Evolutionary conservation across 2,329 filamentous ascomycete genomes (phyloP).

Genomic region (Arachnomyces sp.): DNA sequence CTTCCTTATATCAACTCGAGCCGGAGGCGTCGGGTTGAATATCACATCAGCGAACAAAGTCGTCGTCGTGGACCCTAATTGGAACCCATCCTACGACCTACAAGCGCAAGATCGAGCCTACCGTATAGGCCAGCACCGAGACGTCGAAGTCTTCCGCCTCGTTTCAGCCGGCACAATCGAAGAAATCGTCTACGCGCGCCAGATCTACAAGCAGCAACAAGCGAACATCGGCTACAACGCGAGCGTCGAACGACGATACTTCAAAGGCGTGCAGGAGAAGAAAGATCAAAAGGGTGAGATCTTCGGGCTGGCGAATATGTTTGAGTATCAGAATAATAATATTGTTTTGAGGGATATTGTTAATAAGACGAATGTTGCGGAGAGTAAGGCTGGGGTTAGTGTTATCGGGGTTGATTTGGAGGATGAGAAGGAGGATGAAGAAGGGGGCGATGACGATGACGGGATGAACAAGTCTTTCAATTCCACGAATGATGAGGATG

Average conservation of each 20-base stretch:
- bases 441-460: conserved; percentile 26
- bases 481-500: conserved; percentile 39
- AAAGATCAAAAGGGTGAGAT: conserved; percentile 81
- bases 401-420: conserved; percentile 70
- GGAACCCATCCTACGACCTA: conserved; percentile 91
- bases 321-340: conserved; percentile 70
- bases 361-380: conserved; percentile 95
- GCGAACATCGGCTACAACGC: conserved; percentile 96
- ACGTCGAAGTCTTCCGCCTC: conserved; percentile 91
- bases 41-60: conserved; percentile 98
- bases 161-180: conserved; percentile 89
- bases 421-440: conserved; percentile 48
- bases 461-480: conserved; percentile 14
- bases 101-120: conserved; percentile 96
- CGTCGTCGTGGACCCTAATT: conserved; percentile 92
- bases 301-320: conserved; percentile 81
- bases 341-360: conserved; percentile 88
- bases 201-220: conserved; percentile 98
- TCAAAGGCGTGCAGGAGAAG: conserved; percentile 84
- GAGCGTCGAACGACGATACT: conserved; percentile 85
- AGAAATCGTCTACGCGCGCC: conserved; percentile 91
- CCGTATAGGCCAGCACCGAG: conserved; percentile 81
- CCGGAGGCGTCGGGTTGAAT: conserved; percentile 87
- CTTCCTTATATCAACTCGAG: conserved; percentile 89
- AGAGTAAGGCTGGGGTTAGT: conserved; percentile 75